Evolutionary conservation across 805 yeast genomes (phyloP), one percentile per base, ranked within the genome.

Genomic region (Danielozyma ontarioensis): DNA sequence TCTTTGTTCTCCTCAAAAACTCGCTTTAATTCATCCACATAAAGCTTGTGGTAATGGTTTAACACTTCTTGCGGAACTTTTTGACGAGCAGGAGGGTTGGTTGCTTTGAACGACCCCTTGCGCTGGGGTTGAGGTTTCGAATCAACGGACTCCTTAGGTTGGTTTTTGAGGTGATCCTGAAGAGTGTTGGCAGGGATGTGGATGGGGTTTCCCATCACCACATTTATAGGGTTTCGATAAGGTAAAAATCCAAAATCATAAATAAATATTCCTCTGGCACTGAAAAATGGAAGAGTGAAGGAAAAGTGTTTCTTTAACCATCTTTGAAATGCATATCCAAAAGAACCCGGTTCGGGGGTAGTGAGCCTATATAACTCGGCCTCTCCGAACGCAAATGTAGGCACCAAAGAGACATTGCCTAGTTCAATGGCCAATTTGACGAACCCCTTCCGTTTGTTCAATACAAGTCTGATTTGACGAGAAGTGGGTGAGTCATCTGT

Each of bases 211-310:
- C 94, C 95, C 22, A 78, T 64, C 37, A 85, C 94, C 11, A 93
- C 69, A 41, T 84, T 71, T 35, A 93, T 80, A 2, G 85, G 85
- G 33, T 80, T 74, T 44, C 97, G 70, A 54, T 76, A 89, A 2
- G 98, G 97, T 36, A 93, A 58, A 19, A 93, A 60, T 0, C 98
- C 98, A 61, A 83, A 85, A 53, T 88, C 96, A 48, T 89, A 85
- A 49, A 90, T 86, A 60, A 90, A 89, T 1, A 93, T 68, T 0
- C 97, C 97, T 28, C 97, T 68, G 1, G 96, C 96, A 53, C 85
- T 81, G 61, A 93, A 83, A 31, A 93, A 74, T 1, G 98, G 98
- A 4, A 93, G 50, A 0, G 98, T 89, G 58, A 90, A 90, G 1
- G 90, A 93, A 33, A 79, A 70, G 24, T 62, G 68, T 18, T 64